phyloP scores from a whole-genome alignment of 257 asterid species.

The Sherardia arvensis region DNA sequence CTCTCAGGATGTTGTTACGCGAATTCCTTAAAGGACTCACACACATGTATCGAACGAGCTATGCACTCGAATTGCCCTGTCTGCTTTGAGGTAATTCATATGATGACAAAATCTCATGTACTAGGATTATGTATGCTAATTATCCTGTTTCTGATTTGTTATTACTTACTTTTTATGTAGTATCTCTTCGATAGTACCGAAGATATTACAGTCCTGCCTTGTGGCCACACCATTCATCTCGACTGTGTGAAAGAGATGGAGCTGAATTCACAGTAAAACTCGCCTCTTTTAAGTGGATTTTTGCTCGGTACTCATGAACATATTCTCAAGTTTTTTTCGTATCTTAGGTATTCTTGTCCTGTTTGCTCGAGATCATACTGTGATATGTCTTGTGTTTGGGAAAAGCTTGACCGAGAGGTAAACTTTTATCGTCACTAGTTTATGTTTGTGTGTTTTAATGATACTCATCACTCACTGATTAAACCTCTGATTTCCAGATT shows the following conservation, averaged over 20 bases:
- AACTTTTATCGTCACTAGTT: background rate
- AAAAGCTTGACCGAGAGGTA: conserved; percentile 53
- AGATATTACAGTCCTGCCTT: conserved; percentile 40
- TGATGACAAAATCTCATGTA: background rate
- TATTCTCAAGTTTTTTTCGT: background rate
- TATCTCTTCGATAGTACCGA: conserved; percentile 50
- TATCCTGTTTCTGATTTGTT: background rate
- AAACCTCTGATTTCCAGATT: conserved; percentile 27
- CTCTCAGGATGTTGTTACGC: conserved; percentile 61
- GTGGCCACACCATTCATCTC: conserved; percentile 65
- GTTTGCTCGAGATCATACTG: conserved; percentile 59
- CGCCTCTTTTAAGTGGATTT: background rate
- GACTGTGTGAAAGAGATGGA: conserved; percentile 60
- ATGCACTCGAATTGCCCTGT: conserved; percentile 75
- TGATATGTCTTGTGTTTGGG: conserved; percentile 60
- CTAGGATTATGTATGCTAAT: background rate
- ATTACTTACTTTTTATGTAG: conserved; percentile 21
- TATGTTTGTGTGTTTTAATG: background rate
- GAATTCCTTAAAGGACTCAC: conserved; percentile 46
- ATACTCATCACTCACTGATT: conserved; percentile 2
- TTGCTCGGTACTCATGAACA: background rate
- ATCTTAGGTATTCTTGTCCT: conserved; percentile 60
- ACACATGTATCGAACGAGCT: conserved; percentile 59
- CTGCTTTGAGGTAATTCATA: conserved; percentile 58
- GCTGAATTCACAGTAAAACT: conserved; percentile 41